Evolutionary conservation across 768 basidiomycete species (phyloP).

Genomic region (Kondoa malvinella): DNA sequence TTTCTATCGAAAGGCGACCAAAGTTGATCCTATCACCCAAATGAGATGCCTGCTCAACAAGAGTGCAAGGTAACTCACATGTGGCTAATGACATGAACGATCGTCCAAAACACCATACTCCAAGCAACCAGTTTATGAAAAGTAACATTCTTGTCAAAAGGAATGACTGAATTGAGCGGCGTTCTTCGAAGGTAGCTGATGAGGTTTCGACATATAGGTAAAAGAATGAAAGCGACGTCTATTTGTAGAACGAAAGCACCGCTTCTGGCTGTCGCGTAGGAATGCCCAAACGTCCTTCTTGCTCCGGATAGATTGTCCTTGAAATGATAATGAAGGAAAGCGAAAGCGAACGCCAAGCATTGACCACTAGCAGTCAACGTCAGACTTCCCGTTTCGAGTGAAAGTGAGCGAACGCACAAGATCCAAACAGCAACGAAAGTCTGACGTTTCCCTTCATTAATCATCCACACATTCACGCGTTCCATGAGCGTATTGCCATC

Average conservation of each 20-base stretch:
- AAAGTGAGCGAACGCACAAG: not conserved
- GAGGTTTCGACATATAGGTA: slow-evolving; percentile 90
- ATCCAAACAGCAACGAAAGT: slow-evolving; percentile 8
- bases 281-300: slow-evolving; percentile 42
- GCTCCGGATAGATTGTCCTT: slow-evolving; percentile 62
- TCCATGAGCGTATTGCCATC: slow-evolving; percentile 28
- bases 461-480: slow-evolving; percentile 64
- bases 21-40: slow-evolving; percentile 16
- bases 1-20: slow-evolving; percentile 43
- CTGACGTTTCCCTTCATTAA: slow-evolving; percentile 45
- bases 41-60: not conserved
- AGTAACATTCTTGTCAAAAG: slow-evolving; percentile 38
- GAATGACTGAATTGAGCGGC: slow-evolving; percentile 66
- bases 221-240: slow-evolving; percentile 79
- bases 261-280: slow-evolving; percentile 64
- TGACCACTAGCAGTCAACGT: slow-evolving; percentile 36
- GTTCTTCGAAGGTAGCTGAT: slow-evolving; percentile 73
- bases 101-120: slow-evolving; percentile 63
- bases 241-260: slow-evolving; percentile 81
- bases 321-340: slow-evolving; percentile 55
- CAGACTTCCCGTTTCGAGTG: not conserved
- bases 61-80: slow-evolving; percentile 27
- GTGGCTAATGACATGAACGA: slow-evolving; percentile 65
- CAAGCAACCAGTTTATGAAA: slow-evolving; percentile 64
- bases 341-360: slow-evolving; percentile 55